A percentile compares a stretch with the other conserved stretches of the same genome.
Evolutionary conservation across 1,284 basidiomycete species (phyloP).

Genomic region (Pterula multifida): DNA sequence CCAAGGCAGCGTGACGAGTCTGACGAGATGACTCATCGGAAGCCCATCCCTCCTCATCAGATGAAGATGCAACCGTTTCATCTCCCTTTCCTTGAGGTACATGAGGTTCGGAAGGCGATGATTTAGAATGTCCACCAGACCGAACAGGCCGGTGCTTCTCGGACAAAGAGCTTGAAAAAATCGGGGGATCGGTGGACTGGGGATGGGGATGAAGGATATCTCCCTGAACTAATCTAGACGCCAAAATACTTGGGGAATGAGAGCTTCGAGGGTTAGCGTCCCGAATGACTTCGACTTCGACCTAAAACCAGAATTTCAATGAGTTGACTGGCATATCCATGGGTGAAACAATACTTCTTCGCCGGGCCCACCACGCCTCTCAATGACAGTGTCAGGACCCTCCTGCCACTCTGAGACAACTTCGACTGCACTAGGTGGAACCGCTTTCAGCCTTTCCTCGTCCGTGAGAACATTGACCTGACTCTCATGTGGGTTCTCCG

Average conservation of each 20-base stretch:
- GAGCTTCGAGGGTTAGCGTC: slow-evolving; percentile 16
- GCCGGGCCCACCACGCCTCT: slow-evolving; percentile 41
- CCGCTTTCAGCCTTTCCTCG: slow-evolving; percentile 13
- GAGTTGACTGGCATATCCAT: slow-evolving; percentile 5
- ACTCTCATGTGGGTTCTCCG: slow-evolving; percentile 6
- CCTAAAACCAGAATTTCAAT: slow-evolving; percentile 20
- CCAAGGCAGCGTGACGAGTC: not conserved
- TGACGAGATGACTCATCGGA: not conserved
- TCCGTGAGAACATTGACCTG: slow-evolving; percentile 7
- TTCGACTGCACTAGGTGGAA: slow-evolving; percentile 3
- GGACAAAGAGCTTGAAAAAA: not conserved
- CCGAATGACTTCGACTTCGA: slow-evolving; percentile 49
- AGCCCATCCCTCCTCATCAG: not conserved
- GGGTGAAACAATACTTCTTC: slow-evolving; percentile 41
- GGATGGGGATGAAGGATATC: not conserved
- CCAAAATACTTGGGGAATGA: not conserved
- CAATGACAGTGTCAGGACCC: slow-evolving; percentile 56
- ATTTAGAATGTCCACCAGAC: not conserved
- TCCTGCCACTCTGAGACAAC: slow-evolving; percentile 37
- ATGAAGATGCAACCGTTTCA: not conserved
- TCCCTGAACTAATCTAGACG: not conserved
- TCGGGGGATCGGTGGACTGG: not conserved
- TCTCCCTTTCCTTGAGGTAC: not conserved
- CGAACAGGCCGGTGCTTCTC: not conserved
- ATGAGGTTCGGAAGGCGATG: not conserved